Conservation (phyloP, 306 rosid species). For the Corylus heterophylla region DNA sequence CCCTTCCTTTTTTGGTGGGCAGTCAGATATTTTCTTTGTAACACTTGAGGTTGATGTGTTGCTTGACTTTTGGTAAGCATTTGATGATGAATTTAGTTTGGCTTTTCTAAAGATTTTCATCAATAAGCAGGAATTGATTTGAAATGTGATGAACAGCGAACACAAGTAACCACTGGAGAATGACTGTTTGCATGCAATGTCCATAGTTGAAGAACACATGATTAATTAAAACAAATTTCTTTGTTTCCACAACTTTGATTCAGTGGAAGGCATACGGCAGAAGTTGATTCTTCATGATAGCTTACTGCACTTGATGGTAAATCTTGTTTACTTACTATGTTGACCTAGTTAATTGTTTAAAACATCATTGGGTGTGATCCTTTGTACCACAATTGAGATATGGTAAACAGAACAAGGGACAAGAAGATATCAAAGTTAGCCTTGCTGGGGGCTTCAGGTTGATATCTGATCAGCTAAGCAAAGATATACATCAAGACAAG, state of each 20-base stretch:
- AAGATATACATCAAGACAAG: conserved; percentile 49
- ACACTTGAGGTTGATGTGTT: not conserved
- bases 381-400: conserved; percentile 30
- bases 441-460: conserved; percentile 66
- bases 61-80: not conserved
- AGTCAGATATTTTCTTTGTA: not conserved
- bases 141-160: not conserved
- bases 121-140: not conserved
- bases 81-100: not conserved
- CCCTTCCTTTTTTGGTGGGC: not conserved
- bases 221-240: not conserved
- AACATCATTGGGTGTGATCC: conserved; percentile 23
- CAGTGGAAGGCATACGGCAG: conserved; percentile 77
- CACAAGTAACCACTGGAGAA: not conserved
- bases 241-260: conserved; percentile 29
- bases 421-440: conserved; percentile 69
- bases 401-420: conserved; percentile 67
- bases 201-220: not conserved
- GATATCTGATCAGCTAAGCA: conserved; percentile 58
- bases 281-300: conserved; percentile 67
- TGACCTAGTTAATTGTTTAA: conserved; percentile 28
- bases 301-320: conserved; percentile 75
- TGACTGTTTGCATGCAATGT: not conserved
- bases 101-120: not conserved
- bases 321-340: conserved; percentile 16